These are phyloP conservation scores for Polyporus arcularius DNA, from an alignment of 768 basidiomycete species.

Conservation along the genomic window DNA sequence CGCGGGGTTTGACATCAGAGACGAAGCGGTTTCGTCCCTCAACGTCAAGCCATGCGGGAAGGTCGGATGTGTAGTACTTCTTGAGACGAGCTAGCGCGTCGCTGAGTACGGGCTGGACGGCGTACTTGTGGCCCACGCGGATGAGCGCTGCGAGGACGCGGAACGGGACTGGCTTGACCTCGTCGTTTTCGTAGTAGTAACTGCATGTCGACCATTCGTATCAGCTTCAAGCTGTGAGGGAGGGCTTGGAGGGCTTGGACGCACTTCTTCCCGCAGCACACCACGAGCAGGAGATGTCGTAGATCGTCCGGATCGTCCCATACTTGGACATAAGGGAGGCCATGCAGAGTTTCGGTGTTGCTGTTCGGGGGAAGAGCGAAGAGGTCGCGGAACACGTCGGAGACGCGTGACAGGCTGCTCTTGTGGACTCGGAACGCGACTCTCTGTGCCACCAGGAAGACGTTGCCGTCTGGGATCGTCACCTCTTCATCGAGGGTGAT, in stretches of 20 bases:
- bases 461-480: slow-evolving; percentile 12
- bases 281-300: neutral
- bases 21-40: neutral
- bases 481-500: too few species aligned
- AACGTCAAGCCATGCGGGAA: neutral
- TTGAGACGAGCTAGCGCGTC: slow-evolving; percentile 4
- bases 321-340: slow-evolving; percentile 8
- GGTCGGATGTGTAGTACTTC: neutral
- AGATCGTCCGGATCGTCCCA: slow-evolving; percentile 3
- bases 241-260: neutral
- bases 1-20: neutral
- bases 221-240: neutral
- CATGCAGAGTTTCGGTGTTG: neutral
- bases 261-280: slow-evolving; percentile 5
- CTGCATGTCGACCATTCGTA: neutral
- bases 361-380: slow-evolving; percentile 6
- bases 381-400: slow-evolving; percentile 15
- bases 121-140: slow-evolving; percentile 13
- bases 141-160: neutral
- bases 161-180: neutral
- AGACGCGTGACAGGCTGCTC: slow-evolving; percentile 12
- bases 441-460: slow-evolving; percentile 9
- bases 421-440: slow-evolving; percentile 13
- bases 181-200: neutral
- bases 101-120: neutral